Evolutionary conservation across 164 flowering plant genomes (phyloP).

Genomic region (Piper longum): DNA sequence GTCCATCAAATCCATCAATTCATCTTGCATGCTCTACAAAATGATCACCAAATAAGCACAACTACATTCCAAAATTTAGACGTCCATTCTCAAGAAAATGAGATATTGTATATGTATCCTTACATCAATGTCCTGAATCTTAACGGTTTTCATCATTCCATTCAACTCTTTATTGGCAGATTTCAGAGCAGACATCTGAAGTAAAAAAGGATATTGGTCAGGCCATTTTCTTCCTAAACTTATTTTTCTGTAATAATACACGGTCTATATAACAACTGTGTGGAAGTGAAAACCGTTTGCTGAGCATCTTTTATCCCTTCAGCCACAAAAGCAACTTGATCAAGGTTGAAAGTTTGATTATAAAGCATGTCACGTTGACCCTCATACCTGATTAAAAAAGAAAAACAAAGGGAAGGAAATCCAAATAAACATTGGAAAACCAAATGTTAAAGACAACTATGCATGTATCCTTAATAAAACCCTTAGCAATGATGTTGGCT

Average conservation of each 20-base stretch:
- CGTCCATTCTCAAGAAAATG: neutral
- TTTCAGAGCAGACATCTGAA: slow-evolving; percentile 77
- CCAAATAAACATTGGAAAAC: too few relatives aligned
- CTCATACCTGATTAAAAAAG: slow-evolving; percentile 57
- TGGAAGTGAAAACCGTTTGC: slow-evolving; percentile 57
- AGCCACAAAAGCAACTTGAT: slow-evolving; percentile 91
- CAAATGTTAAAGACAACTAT: too few relatives aligned
- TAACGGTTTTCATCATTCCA: slow-evolving; percentile 87
- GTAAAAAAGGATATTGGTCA: slow-evolving; percentile 2
- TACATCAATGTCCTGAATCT: slow-evolving; percentile 84
- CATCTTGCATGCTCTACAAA: slow-evolving; percentile 87
- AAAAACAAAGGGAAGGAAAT: too few relatives aligned
- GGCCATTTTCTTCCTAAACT: neutral
- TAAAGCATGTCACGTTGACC: slow-evolving; percentile 97
- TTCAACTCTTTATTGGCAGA: slow-evolving; percentile 75
- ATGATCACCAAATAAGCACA: neutral
- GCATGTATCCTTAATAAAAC: too few relatives aligned
- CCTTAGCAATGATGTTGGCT: too few relatives aligned
- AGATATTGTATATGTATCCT: slow-evolving; percentile 3
- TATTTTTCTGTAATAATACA: neutral
- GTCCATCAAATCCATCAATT: slow-evolving; percentile 98
- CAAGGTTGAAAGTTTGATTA: slow-evolving; percentile 95
- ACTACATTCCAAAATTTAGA: neutral
- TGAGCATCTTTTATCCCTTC: slow-evolving; percentile 98
- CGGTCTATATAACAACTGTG: neutral